phyloP scores from a whole-genome alignment of 176 grass and related monocot genomes.

The Cocos nucifera region DNA sequence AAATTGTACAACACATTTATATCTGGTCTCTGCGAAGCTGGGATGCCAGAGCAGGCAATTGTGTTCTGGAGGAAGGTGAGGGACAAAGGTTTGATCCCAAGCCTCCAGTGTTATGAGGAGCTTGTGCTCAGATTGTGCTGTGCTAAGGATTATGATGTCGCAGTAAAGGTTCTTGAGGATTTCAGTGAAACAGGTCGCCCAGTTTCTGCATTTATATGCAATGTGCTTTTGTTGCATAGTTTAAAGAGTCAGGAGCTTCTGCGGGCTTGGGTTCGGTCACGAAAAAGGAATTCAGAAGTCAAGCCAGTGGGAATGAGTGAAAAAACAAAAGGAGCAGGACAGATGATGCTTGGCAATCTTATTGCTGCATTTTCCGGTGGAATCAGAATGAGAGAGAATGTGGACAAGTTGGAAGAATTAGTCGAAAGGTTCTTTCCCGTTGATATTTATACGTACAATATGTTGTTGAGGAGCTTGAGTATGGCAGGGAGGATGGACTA shows the following conservation, averaged over 20 bases:
- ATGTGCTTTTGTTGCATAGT: conserved; percentile 79
- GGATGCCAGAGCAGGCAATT: conserved; percentile 53
- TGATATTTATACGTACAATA: conserved; percentile 91
- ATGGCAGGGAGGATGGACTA: conserved; percentile 75
- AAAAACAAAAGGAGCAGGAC: conserved; percentile 35
- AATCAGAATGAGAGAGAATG: conserved; percentile 43
- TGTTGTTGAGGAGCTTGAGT: conserved; percentile 60
- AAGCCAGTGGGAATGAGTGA: conserved; percentile 18
- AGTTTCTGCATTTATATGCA: conserved; percentile 84
- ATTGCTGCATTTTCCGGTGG: conserved; percentile 58
- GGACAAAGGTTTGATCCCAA: conserved; percentile 64
- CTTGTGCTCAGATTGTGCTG: conserved; percentile 64
- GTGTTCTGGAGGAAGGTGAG: conserved; percentile 81
- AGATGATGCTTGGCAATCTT: conserved; percentile 58
- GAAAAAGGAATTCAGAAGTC: conserved; percentile 18
- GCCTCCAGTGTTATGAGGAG: conserved; percentile 67
- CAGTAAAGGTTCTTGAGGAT: conserved; percentile 65
- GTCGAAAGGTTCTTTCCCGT: conserved; percentile 73
- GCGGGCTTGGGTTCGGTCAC: conserved; percentile 42
- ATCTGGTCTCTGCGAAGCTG: conserved; percentile 68
- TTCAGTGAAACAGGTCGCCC: conserved; percentile 75
- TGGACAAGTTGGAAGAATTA: conserved; percentile 57
- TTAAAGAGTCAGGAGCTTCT: conserved; percentile 47
- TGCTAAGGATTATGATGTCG: conserved; percentile 49
- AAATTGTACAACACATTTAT: conserved; percentile 90